Conservation (phyloP, 176 grass and related monocot species). For the Aegilops umbellulata region DNA sequence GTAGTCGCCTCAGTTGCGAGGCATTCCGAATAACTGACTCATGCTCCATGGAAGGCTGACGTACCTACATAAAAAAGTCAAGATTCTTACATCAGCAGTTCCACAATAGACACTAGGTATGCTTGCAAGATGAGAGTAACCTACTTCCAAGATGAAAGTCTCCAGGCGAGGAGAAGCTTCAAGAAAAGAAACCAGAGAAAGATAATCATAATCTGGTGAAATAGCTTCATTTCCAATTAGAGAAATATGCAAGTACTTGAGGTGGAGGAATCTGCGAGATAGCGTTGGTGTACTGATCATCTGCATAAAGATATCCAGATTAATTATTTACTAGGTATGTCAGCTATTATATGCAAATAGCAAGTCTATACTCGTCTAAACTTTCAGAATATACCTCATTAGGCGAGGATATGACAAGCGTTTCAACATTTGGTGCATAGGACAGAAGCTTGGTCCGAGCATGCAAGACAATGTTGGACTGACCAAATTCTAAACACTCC, state of each 20-base stretch:
- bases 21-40: background rate
- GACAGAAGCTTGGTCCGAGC: background rate
- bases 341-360: background rate
- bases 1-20: background rate
- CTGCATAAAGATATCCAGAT: background rate
- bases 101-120: background rate
- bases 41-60: background rate
- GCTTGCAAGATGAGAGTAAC: background rate
- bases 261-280: background rate
- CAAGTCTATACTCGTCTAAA: background rate
- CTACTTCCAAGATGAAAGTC: background rate
- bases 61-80: background rate
- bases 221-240: background rate
- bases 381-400: background rate
- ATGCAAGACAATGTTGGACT: background rate
- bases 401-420: background rate
- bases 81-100: background rate
- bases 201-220: background rate
- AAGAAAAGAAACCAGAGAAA: conserved; percentile 17
- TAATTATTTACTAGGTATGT: background rate
- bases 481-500: background rate
- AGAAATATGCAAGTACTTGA: background rate
- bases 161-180: conserved; percentile 2
- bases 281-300: background rate
- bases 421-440: background rate